Base-by-base conservation (phyloP, 2,329 filamentous ascomycete species). In the Sporothrix curviconia region DNA sequence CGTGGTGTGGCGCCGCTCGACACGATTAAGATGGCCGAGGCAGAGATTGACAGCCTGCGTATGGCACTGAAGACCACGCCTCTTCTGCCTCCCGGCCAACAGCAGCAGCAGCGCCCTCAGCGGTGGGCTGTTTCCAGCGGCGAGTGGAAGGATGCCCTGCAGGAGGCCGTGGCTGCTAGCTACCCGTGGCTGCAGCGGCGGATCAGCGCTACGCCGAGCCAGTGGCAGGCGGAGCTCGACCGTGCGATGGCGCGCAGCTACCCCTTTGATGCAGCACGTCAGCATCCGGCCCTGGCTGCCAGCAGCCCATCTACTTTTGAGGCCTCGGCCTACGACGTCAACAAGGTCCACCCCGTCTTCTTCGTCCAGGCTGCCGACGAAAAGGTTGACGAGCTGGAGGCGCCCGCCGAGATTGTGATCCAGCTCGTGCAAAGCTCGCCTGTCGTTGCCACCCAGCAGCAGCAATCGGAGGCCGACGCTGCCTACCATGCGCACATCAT, bases 181-280 rank as follows among this genome's bases (percentile, higher is more conserved):
- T 67, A 67, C 42, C 63, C 39, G 40, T 59, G 50, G 12, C 58
- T 28, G 57, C 59, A 47, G 54, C 64, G 24, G 59, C 65, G 59
- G 43, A 60, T 51, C 57, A 55, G 34, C 53, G 67, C 60, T 51
- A 64, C 66, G 15, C 63, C 66, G 19, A 65, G 63, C 36, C 65
- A 71, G 22, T 74, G 72, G 72, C 65, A 67, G 8, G 64, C 65
- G 17, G 76, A 76, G 4, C 69, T 78, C 1, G 60, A 67, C 4
- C 60, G 69, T 51, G 72, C 74, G 17, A 60, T 73, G 24, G 59
- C 64, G 4, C 66, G 67, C 39, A 71, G 71, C 37, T 64, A 40
- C 61, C 58, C 60, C 5, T 68, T 69, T 34, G 66, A 71, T 55
- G 59, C 67, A 8, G 60, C 70, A 14, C 59, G 60, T 42, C 59